Percentiles rank a stretch among this genome's conserved stretches.
These are phyloP conservation scores for Ophiosphaerella narmari DNA, from an alignment of 2,329 filamentous ascomycete genomes.

Conservation along the genomic window DNA sequence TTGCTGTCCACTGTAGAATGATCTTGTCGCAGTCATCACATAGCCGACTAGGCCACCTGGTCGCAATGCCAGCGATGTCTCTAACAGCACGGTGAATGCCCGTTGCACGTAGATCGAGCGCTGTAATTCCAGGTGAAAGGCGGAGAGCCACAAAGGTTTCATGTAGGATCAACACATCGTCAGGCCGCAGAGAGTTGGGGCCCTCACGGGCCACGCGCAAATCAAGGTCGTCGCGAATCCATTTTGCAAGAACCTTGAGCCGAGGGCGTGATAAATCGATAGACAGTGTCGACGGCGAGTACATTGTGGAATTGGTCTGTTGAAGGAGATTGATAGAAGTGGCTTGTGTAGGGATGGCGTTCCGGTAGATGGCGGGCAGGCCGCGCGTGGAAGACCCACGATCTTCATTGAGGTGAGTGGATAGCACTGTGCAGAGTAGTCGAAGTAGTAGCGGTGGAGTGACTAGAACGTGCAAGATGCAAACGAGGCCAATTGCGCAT, in stretches of 20 bases:
- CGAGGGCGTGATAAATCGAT: constrained; percentile 29
- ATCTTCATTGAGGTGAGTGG: no score
- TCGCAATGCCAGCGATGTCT: constrained; percentile 51
- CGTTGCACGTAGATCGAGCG: constrained; percentile 47
- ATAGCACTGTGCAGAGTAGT: no score
- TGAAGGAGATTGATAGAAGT: not conserved
- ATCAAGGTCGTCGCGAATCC: constrained; percentile 56
- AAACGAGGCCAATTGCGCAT: not conserved
- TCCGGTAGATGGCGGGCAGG: no score
- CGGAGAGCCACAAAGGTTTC: constrained; percentile 44
- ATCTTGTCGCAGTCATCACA: constrained; percentile 53
- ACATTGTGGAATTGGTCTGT: constrained; percentile 2
- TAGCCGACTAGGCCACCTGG: constrained; percentile 53
- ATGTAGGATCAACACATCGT: constrained; percentile 52
- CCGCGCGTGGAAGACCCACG: not conserved
- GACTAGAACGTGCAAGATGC: not conserved
- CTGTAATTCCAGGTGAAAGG: constrained; percentile 29
- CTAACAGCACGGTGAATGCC: constrained; percentile 53
- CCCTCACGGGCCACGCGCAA: constrained; percentile 52
- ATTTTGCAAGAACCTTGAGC: constrained; percentile 46
- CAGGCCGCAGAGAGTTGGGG: constrained; percentile 47
- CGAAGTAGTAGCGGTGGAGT: not conserved
- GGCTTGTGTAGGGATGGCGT: no score
- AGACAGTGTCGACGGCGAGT: constrained; percentile 10
- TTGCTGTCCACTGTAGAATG: constrained; percentile 44